Conservation (phyloP, 208 protist genomes). For the Leishmania major region DNA sequence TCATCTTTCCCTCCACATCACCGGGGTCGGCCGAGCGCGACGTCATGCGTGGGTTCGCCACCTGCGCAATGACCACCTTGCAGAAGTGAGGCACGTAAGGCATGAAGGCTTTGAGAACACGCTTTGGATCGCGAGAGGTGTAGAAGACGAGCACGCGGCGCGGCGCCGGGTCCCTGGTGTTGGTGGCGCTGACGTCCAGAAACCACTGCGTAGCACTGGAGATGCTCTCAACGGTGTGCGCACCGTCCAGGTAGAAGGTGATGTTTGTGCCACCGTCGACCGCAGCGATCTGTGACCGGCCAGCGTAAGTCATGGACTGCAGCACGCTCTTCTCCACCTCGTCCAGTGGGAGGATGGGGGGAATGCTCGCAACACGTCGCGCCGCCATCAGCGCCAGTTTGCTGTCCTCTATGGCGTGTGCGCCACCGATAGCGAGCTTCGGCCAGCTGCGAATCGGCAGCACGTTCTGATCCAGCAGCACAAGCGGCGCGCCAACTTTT, state of each 20-base stretch:
- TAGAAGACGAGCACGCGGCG: constrained; percentile 84
- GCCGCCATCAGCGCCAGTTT: constrained; percentile 84
- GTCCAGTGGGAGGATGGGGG: constrained; percentile 56
- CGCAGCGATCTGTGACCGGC: constrained; percentile 74
- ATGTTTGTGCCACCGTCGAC: constrained; percentile 44
- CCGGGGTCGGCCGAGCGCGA: constrained; percentile 35
- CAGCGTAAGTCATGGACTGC: constrained; percentile 64
- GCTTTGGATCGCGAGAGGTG: constrained; percentile 62
- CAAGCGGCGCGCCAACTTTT: constrained; percentile 44
- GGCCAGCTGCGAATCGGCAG: constrained; percentile 78
- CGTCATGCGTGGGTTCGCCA: constrained; percentile 52
- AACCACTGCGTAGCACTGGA: constrained; percentile 73
- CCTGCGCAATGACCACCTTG: constrained; percentile 65
- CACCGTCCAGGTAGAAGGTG: constrained; percentile 87
- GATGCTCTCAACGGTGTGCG: constrained; percentile 88
- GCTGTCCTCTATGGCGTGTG: constrained; percentile 79
- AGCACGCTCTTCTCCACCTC: constrained; percentile 66
- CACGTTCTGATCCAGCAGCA: constrained; percentile 61
- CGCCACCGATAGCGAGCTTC: constrained; percentile 72
- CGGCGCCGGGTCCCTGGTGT: constrained; percentile 37
- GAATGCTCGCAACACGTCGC: constrained; percentile 59
- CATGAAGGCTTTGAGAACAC: constrained; percentile 82
- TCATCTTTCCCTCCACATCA: constrained; percentile 34
- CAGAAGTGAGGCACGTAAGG: constrained; percentile 61
- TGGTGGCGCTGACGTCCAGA: constrained; percentile 56